phyloP scores from a whole-genome alignment of 768 basidiomycete species.

The Podaxis pistillaris region DNA sequence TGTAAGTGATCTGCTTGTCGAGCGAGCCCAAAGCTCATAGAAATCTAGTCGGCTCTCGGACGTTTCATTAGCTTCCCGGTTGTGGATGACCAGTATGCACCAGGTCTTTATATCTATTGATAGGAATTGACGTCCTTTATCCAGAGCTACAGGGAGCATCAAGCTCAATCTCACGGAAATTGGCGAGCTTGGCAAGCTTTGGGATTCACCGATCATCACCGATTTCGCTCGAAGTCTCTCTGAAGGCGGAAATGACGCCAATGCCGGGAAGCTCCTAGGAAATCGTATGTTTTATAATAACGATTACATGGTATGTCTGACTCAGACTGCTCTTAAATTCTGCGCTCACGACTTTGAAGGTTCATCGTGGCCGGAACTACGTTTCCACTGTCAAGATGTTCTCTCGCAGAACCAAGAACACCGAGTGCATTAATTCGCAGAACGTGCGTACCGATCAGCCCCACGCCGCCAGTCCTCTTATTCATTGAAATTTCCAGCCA shows the following conservation, averaged over 20 bases:
- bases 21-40: neutral
- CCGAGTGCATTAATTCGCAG: slow-evolving; percentile 64
- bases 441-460: slow-evolving; percentile 39
- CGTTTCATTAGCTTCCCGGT: slow-evolving; percentile 71
- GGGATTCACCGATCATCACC: slow-evolving; percentile 42
- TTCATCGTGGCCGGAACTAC: slow-evolving; percentile 59
- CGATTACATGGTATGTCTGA: slow-evolving; percentile 60
- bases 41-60: slow-evolving; percentile 53
- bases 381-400: slow-evolving; percentile 64
- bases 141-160: slow-evolving; percentile 55
- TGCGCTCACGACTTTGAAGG: slow-evolving; percentile 32
- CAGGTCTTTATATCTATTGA: neutral
- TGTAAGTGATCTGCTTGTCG: slow-evolving; percentile 36
- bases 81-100: slow-evolving; percentile 37
- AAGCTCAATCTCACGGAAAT: slow-evolving; percentile 57
- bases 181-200: slow-evolving; percentile 46
- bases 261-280: slow-evolving; percentile 51
- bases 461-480: neutral
- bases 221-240: slow-evolving; percentile 40
- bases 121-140: neutral
- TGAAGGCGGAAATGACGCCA: slow-evolving; percentile 39
- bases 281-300: slow-evolving; percentile 66
- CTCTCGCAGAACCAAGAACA: slow-evolving; percentile 55
- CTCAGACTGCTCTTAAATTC: neutral
- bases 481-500: slow-evolving; percentile 33